Percentiles rank a stretch among this genome's conserved stretches.
Evolutionary conservation across 805 yeast genomes (phyloP).

Genomic region (Phaffomyces antillensis): DNA sequence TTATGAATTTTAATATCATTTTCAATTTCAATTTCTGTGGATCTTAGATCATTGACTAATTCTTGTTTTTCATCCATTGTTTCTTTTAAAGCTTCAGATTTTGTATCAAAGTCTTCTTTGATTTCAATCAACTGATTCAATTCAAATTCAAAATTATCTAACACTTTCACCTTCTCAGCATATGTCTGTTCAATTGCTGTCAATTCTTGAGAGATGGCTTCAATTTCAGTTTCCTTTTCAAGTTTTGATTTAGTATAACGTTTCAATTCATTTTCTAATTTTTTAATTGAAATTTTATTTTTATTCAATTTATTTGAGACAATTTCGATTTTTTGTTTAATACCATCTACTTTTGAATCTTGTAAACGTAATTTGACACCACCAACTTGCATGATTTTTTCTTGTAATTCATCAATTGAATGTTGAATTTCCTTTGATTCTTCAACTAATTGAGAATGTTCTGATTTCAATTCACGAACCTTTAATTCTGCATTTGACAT

Average conservation of each 20-base stretch:
- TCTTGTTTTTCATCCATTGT: constrained; percentile 32
- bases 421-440: constrained; percentile 50
- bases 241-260: constrained; percentile 39
- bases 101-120: constrained; percentile 34
- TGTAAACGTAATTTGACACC: constrained; percentile 80
- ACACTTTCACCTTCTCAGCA: constrained; percentile 20
- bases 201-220: constrained; percentile 27
- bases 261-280: constrained; percentile 55
- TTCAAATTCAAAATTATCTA: constrained; percentile 28
- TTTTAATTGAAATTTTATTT: constrained; percentile 49
- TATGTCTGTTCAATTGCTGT: constrained; percentile 25
- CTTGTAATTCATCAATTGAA: constrained; percentile 56
- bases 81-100: constrained; percentile 35
- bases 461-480: constrained; percentile 29
- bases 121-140: constrained; percentile 24
- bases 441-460: constrained; percentile 38
- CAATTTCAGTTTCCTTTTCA: constrained; percentile 42
- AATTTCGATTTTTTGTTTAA: constrained; percentile 58
- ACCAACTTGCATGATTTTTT: constrained; percentile 82
- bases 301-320: constrained; percentile 48
- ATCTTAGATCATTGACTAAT: constrained; percentile 48
- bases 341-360: constrained; percentile 73
- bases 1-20: constrained; percentile 56
- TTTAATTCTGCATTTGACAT: constrained; percentile 30
- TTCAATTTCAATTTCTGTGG: constrained; percentile 59